Evolutionary conservation across 2,329 filamentous ascomycete species (phyloP), one percentile per base, ranked within the genome.

Genomic region (Diaporthe australafricana): DNA sequence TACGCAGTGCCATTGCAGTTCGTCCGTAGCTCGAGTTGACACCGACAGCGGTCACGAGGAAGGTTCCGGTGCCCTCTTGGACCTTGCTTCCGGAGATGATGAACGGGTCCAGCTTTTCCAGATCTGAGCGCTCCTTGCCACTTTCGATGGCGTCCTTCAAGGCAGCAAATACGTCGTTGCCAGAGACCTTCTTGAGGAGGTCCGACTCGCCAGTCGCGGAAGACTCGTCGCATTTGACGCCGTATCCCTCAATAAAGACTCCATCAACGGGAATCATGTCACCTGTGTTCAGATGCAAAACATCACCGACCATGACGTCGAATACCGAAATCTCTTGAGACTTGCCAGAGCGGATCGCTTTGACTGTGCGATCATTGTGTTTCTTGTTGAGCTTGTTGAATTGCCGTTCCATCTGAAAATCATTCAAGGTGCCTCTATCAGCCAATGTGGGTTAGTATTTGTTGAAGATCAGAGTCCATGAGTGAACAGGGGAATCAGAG

Each of bases 141-240:
- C 84, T 83, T 25, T 84, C 85, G 16, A 82, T 84, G 20, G 88
- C 85, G 11, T 86, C 84, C 62, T 87, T 82, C 35, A 92, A 84
- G 3, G 85, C 83, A 48, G 86, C 82, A 82, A 87, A 90, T 47
- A 90, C 90, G 73, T 90, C 87, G 22, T 89, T 84, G 16, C 87
- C 91, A 6, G 84, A 79, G 0, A 87, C 89, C 82, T 94, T 94
- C 80, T 90, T 91, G 79, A 93, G 87, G 65, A 91, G 87, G 76
- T 94, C 92, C 0, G 91, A 93, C 81, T 94, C 92, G 75, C 92
- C 92, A 78, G 92, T 94, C 1, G 91, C 90, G 14, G 91, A 93
- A 3, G 91, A 93, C 77, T 94, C 92, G 76, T 94, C 92, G 76
- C 91, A 94, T 79, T 91, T 85, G 72, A 87, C 77, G 4, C 81